Evolutionary conservation across 2,329 filamentous ascomycete species (phyloP).

Genomic region (Metarhizium humberi): DNA sequence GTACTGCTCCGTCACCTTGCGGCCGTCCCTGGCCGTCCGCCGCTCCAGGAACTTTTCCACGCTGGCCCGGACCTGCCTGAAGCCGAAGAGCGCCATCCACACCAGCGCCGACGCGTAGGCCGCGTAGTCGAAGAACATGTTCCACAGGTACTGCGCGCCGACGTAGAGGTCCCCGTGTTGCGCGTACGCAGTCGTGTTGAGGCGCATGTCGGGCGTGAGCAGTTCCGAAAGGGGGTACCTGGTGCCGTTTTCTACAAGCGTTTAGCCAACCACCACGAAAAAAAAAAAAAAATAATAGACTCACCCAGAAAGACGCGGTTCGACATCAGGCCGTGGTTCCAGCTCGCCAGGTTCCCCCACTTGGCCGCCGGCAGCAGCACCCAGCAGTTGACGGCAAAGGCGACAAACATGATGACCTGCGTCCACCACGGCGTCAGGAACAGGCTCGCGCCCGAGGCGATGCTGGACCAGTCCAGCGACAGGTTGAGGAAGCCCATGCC

Average conservation of each 20-base stretch:
- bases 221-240: slow-evolving; percentile 23
- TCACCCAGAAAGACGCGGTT: slow-evolving; percentile 39
- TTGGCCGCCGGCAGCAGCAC: slow-evolving; percentile 49
- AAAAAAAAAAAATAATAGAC: background rate
- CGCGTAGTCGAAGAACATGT: slow-evolving; percentile 52
- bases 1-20: slow-evolving; percentile 44
- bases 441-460: slow-evolving; percentile 40
- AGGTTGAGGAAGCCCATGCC: slow-evolving; percentile 54
- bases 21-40: slow-evolving; percentile 16
- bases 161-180: slow-evolving; percentile 47
- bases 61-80: slow-evolving; percentile 34
- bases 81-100: slow-evolving; percentile 50
- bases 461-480: slow-evolving; percentile 51
- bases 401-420: slow-evolving; percentile 44
- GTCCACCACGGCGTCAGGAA: slow-evolving; percentile 52
- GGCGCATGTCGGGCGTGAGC: slow-evolving; percentile 22
- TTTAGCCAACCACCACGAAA: background rate
- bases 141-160: slow-evolving; percentile 47
- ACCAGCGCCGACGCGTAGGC: slow-evolving; percentile 47
- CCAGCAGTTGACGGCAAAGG: slow-evolving; percentile 49
- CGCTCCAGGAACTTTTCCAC: slow-evolving; percentile 32
- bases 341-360: slow-evolving; percentile 43
- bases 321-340: slow-evolving; percentile 46
- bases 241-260: slow-evolving; percentile 19
- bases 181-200: slow-evolving; percentile 40